These are phyloP conservation scores for Graphilbum sp. DNA, from an alignment of 2,329 filamentous ascomycete species.

Conservation along the genomic window DNA sequence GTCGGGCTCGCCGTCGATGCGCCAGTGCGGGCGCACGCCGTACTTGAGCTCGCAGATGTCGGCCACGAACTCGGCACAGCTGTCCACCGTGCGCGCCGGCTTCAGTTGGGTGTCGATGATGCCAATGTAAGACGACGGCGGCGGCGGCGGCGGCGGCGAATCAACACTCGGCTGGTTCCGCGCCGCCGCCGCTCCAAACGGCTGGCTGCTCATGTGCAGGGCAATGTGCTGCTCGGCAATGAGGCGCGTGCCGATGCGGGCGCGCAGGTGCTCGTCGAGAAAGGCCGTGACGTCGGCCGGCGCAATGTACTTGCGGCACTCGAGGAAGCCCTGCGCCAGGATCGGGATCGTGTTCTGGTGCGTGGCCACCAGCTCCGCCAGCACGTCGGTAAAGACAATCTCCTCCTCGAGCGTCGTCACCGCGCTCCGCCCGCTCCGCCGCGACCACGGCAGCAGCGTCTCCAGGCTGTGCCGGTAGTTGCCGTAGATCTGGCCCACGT, in stretches of 20 bases:
- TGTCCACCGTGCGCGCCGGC: conserved; percentile 65
- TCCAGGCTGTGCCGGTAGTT: conserved; percentile 92
- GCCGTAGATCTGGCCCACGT: conserved; percentile 85
- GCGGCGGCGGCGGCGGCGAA: not conserved
- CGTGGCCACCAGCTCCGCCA: conserved; percentile 88
- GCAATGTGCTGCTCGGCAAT: conserved; percentile 96
- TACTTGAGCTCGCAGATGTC: conserved; percentile 97
- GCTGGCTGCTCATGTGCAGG: conserved; percentile 56
- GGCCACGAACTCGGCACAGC: conserved; percentile 77
- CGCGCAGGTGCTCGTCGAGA: conserved; percentile 82
- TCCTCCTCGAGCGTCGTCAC: conserved; percentile 75
- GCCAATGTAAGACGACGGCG: conserved; percentile 56
- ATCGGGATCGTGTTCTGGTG: conserved; percentile 91
- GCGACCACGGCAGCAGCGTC: conserved; percentile 70
- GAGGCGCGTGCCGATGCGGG: conserved; percentile 81
- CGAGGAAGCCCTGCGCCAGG: conserved; percentile 79
- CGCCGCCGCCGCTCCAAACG: conserved; percentile 41
- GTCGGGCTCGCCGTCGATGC: conserved; percentile 70
- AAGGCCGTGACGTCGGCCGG: conserved; percentile 75
- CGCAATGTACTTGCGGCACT: conserved; percentile 80
- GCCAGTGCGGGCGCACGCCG: conserved; percentile 64
- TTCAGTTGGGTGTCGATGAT: conserved; percentile 80
- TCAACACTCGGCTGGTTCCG: too few relatives aligned
- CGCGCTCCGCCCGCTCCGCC: conserved; percentile 21
- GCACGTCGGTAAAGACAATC: conserved; percentile 76